Conservation (phyloP, 1,139 yeast species). For the Blastobotrys proliferans region DNA sequence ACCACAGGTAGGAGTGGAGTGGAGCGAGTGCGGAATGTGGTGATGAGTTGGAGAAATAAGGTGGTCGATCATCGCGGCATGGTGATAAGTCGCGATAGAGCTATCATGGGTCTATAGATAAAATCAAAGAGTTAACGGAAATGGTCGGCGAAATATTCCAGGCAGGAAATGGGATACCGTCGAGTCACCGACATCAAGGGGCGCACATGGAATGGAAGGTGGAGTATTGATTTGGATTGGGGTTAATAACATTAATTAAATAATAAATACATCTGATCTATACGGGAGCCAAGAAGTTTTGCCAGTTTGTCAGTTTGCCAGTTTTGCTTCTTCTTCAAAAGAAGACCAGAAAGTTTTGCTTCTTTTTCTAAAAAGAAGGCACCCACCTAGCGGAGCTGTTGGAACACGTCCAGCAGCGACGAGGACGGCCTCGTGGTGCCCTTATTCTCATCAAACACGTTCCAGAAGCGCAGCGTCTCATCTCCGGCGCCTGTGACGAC, state of each 20-base stretch:
- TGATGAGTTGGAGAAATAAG: too few species aligned
- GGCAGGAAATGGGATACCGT: too few species aligned
- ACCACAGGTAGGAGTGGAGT: too few species aligned
- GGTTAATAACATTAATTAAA: neutral
- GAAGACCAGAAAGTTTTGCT: neutral
- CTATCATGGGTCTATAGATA: too few species aligned
- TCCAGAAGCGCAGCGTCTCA: slow-evolving; percentile 93
- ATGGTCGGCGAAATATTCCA: slow-evolving; percentile 3
- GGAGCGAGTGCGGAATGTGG: too few species aligned
- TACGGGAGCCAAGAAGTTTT: neutral
- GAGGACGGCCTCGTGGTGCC: slow-evolving; percentile 44
- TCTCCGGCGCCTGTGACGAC: slow-evolving; percentile 99
- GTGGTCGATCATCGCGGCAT: too few species aligned
- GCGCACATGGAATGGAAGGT: too few species aligned
- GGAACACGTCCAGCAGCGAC: slow-evolving; percentile 71
- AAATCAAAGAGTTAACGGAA: too few species aligned
- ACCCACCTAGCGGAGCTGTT: slow-evolving; percentile 55
- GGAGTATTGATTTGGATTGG: too few species aligned
- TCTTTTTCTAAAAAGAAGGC: neutral
- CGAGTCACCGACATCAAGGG: too few species aligned
- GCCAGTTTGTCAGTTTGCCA: neutral
- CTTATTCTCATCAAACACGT: slow-evolving; percentile 74
- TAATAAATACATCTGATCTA: neutral
- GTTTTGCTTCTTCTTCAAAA: too few species aligned
- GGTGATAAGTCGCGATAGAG: too few species aligned